Conservation (phyloP, 257 asterid species). For the Solanum raphanifolium region DNA sequence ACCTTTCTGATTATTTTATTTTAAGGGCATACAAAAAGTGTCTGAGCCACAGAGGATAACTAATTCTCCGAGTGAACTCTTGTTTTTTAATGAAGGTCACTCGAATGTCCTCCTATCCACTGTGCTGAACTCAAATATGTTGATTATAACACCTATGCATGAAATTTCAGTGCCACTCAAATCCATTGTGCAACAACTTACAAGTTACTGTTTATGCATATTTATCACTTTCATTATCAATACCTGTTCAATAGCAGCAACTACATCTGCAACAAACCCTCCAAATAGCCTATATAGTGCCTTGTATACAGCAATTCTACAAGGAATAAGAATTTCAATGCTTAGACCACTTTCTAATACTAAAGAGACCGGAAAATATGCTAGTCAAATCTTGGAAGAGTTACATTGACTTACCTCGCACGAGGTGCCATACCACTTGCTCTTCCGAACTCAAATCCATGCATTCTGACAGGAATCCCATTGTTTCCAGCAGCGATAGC, state of each 20-base stretch:
- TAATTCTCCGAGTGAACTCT: background rate
- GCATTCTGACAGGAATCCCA: slow-evolving; percentile 89
- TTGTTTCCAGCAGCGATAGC: slow-evolving; percentile 98
- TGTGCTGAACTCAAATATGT: background rate
- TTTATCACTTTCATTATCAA: background rate
- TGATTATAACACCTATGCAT: background rate
- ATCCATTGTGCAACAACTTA: background rate
- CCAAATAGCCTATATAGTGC: slow-evolving; percentile 95
- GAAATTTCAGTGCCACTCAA: background rate
- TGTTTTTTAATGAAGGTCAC: background rate
- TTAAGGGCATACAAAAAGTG: background rate
- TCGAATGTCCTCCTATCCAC: background rate
- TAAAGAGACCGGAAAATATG: background rate
- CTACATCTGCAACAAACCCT: slow-evolving; percentile 94
- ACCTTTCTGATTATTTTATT: background rate
- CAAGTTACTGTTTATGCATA: background rate
- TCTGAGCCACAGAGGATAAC: background rate
- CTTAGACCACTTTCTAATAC: background rate
- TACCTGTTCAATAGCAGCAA: slow-evolving; percentile 99
- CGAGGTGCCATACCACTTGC: slow-evolving; percentile 99
- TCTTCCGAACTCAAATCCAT: slow-evolving; percentile 90
- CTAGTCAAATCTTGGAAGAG: background rate
- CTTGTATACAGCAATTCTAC: slow-evolving; percentile 96
- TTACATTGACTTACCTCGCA: slow-evolving; percentile 49
- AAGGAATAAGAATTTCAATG: slow-evolving; percentile 11